These are phyloP conservation scores for Theobroma cacao DNA, from an alignment of 345 rosid species.

Conservation along the genomic window DNA sequence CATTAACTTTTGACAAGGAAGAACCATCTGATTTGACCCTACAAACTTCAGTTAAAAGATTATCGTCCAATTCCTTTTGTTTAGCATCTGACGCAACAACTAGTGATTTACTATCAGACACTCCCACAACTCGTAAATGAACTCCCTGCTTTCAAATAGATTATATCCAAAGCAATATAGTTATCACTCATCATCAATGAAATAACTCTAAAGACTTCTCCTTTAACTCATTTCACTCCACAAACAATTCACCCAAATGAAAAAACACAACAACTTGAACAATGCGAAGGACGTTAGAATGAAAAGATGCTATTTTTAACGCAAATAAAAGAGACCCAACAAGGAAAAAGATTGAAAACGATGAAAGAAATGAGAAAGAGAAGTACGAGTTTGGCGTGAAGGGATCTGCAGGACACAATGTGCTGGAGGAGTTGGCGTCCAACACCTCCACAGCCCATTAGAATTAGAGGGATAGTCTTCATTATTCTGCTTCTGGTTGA, in stretches of 20 bases:
- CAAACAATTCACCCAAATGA: not conserved
- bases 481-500: constrained; percentile 17
- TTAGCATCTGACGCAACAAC: constrained; percentile 45
- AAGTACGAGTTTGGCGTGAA: constrained; percentile 63
- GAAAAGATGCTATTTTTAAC: not conserved
- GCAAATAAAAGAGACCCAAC: not conserved
- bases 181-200: not conserved
- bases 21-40: constrained; percentile 52
- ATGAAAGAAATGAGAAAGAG: not conserved
- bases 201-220: not conserved
- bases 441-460: constrained; percentile 89
- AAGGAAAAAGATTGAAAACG: not conserved
- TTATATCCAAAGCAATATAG: not conserved
- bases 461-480: constrained; percentile 70
- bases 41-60: constrained; percentile 54
- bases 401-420: constrained; percentile 80
- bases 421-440: constrained; percentile 85
- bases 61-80: constrained; percentile 53
- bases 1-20: constrained; percentile 38
- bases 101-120: constrained; percentile 70
- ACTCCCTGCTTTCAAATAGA: too few relatives aligned
- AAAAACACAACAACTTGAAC: not conserved
- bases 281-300: not conserved
- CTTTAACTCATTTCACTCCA: not conserved
- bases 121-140: constrained; percentile 73